A percentile compares a stretch with the other conserved stretches of the same genome.
Evolutionary conservation across 1,284 basidiomycete species (phyloP).

Genomic region (Apiotrichum veenhuisii): DNA sequence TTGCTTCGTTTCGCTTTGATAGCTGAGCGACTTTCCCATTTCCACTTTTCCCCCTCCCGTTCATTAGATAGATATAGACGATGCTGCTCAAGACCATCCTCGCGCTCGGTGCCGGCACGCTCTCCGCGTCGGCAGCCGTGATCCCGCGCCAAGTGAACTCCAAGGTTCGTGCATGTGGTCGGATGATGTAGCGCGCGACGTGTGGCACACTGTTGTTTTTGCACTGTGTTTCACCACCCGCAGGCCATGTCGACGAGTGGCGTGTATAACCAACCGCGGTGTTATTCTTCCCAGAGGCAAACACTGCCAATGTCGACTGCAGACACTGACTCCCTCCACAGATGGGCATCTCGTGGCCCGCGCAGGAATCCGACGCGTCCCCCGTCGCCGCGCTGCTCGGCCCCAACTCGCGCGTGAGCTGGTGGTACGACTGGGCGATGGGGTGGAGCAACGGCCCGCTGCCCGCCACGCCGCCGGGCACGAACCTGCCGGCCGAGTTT

Average conservation of each 20-base stretch:
- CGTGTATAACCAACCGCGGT: no score
- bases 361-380: conserved; percentile 1
- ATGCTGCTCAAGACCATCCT: neutral
- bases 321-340: no score
- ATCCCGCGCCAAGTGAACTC: neutral
- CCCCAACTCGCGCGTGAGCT: neutral
- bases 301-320: no score
- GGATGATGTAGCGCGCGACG: no score
- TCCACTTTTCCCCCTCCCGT: no score
- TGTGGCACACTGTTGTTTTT: no score
- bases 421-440: conserved; percentile 5
- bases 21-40: neutral
- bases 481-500: neutral
- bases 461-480: neutral
- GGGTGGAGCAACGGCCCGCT: neutral
- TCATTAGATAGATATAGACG: neutral
- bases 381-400: neutral
- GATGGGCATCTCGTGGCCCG: conserved; percentile 8
- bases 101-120: neutral
- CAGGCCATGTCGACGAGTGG: no score
- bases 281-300: no score
- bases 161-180: neutral
- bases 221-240: no score
- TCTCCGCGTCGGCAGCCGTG: neutral
- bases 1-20: neutral